Base-by-base conservation (phyloP, 1,284 basidiomycete genomes). In the Ustilago shanxiensis region DNA sequence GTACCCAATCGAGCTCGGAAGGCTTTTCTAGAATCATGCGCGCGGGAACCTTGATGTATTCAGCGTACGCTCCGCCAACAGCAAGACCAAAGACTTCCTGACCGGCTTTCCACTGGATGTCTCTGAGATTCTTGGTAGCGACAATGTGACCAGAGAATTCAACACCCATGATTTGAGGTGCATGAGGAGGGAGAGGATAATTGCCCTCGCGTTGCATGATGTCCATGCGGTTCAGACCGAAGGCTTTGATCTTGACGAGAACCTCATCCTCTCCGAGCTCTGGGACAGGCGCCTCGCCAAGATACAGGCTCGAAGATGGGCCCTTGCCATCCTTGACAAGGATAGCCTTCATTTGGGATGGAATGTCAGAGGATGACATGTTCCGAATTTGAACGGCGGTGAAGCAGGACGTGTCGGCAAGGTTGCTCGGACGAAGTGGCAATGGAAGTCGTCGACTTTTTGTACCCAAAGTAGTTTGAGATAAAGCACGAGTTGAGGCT, bases 1-100 rank as follows among this genome's bases (percentile, higher is more conserved):
- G 91, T 0, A 88, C 89, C 92, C 93, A 95, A 37, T 91, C 90
- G 62, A 98, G 87, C 81, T 91, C 88, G 47, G 86, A 85, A 1
- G 94, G 93, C 87, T 98, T 98, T 70, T 86, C 88, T 69, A 95
- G 87, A 58, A 95, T 85, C 88, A 94, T 91, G 6, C 89, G 89
- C 62, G 91, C 89, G 13, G 90, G 88, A 28, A 91, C 90, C 47
- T 88, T 89, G 72, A 97, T 91, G 87, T 92, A 97, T 86, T 98
- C 94, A 47, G 95, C 94, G 83, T 97, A 96, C 28, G 94, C 93
- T 22, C 95, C 95, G 13, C 87, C 81, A 0, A 75, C 67, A 0
- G 91, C 88, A 4, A 98, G 89, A 14, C 95, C 95, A 72, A 95
- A 90, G 2, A 98, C 95, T 85, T 94, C 92, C 76, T 97, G 93